Base-by-base conservation (phyloP, 2,329 filamentous ascomycete genomes). In the Chrysoporthe deuterocubensis region DNA sequence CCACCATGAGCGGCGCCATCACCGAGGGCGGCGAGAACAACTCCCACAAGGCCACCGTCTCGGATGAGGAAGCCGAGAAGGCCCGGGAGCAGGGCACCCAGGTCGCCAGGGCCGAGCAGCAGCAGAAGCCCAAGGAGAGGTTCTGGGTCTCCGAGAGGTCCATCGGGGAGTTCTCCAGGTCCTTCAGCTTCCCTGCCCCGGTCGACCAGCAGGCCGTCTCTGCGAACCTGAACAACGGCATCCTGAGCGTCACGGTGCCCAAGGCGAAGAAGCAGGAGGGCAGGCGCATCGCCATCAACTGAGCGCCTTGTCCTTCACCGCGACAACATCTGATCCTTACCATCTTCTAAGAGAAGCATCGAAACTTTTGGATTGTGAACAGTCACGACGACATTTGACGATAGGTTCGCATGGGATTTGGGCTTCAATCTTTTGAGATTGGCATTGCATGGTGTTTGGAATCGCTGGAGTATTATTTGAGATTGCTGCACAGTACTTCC, bases 121-220 rank as follows among this genome's bases (percentile, higher is more conserved):
- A 63, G 61, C 67, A 69, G 67, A 72, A 65, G 62, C 71, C 71
- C 70, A 75, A 64, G 6, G 68, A 66, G 43, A 73, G 88, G 79
- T 94, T 89, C 84, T 95, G 92, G 92, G 81, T 89, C 70, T 82
- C 83, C 46, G 89, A 92, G 80, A 88, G 89, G 73, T 85, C 83
- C 69, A 80, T 90, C 67, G 90, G 90, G 76, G 84, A 89, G 72
- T 93, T 92, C 80, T 83, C 86, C 61, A 86, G 90, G 71, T 87
- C 83, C 68, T 92, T 92, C 81, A 86, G 81, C 76, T 92, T 93
- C 81, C 88, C 90, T 0, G 79, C 79, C 64, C 85, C 84, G 40
- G 84, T 93, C 69, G 87, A 91, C 74, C 84, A 87, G 73, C 86
- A 89, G 18, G 79, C 74, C 3, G 90, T 93, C 66, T 82, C 78